Conservation (phyloP, 108 stramenopile species). For the Fragilaria crotonensis region DNA sequence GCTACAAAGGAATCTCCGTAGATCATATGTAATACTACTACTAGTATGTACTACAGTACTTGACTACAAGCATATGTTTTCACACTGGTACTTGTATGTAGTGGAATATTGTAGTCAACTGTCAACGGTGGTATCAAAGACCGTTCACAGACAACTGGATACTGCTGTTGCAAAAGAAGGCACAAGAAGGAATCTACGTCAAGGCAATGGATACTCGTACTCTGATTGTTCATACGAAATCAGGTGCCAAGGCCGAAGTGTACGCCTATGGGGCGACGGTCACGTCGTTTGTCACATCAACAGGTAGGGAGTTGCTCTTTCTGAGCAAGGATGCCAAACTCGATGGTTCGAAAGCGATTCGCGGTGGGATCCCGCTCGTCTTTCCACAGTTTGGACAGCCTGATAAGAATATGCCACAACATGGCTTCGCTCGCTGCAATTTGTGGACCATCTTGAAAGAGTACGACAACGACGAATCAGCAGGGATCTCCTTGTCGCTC, state of each 20-base stretch:
- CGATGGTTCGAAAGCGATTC: slow-evolving; percentile 72
- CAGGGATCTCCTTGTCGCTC: slow-evolving; percentile 46
- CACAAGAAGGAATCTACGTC: no score
- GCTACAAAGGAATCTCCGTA: no score
- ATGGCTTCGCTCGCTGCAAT: slow-evolving; percentile 73
- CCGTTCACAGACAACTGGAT: no score
- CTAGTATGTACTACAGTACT: no score
- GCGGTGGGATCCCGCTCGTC: slow-evolving; percentile 76
- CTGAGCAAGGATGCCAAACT: slow-evolving; percentile 61
- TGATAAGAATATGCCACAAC: slow-evolving; percentile 62
- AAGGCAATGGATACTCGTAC: no score
- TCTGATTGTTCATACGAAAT: slow-evolving; percentile 10
- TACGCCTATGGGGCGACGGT: slow-evolving; percentile 68
- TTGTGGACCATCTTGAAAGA: slow-evolving; percentile 36
- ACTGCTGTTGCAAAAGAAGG: no score
- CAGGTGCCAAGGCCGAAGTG: slow-evolving; percentile 40
- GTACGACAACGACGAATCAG: slow-evolving; percentile 29
- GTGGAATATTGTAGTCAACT: no score
- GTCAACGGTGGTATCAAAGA: no score
- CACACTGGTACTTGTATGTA: no score
- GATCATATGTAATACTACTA: no score
- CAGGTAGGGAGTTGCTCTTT: slow-evolving; percentile 52
- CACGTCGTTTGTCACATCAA: slow-evolving; percentile 32
- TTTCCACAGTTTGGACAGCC: slow-evolving; percentile 76
- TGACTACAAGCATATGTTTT: no score